These are phyloP conservation scores for Xerocomus spinulosus DNA, from an alignment of 768 basidiomycete genomes.

Conservation along the genomic window DNA sequence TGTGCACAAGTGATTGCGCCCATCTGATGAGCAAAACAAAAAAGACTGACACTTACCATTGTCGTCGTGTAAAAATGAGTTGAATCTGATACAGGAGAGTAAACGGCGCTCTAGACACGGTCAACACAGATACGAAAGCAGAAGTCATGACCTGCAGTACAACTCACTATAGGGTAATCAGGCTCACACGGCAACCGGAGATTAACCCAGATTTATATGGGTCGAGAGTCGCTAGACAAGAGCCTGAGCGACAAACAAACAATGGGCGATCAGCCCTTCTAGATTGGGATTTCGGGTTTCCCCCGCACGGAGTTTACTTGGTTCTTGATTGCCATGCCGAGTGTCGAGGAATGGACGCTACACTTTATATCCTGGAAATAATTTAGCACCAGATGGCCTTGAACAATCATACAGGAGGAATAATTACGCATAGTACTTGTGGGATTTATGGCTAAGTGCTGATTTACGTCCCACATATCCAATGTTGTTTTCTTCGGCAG, in stretches of 20 bases:
- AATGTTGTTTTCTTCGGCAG: too few species aligned
- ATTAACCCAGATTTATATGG: background rate
- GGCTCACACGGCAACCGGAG: background rate
- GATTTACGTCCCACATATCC: too few species aligned
- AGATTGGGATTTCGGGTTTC: background rate
- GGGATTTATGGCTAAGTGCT: too few species aligned
- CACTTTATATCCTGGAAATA: too few species aligned
- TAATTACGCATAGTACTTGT: too few species aligned
- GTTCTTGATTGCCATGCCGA: background rate
- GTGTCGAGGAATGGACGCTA: too few species aligned
- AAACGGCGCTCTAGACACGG: background rate
- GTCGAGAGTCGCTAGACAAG: background rate
- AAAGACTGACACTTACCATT: too few species aligned
- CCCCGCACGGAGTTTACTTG: background rate
- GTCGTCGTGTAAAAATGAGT: too few species aligned
- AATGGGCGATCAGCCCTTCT: background rate
- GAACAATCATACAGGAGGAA: too few species aligned
- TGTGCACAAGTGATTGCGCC: too few species aligned
- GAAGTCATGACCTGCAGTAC: background rate
- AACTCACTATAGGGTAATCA: background rate
- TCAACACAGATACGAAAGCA: background rate
- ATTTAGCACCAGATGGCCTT: too few species aligned
- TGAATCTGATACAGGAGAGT: background rate
- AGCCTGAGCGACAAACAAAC: background rate
- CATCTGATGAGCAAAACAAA: too few species aligned